A percentile compares a stretch with the other conserved stretches of the same genome.
phyloP scores from a whole-genome alignment of 1,139 yeast genomes.

The Sugiyamaella neomexicana region DNA sequence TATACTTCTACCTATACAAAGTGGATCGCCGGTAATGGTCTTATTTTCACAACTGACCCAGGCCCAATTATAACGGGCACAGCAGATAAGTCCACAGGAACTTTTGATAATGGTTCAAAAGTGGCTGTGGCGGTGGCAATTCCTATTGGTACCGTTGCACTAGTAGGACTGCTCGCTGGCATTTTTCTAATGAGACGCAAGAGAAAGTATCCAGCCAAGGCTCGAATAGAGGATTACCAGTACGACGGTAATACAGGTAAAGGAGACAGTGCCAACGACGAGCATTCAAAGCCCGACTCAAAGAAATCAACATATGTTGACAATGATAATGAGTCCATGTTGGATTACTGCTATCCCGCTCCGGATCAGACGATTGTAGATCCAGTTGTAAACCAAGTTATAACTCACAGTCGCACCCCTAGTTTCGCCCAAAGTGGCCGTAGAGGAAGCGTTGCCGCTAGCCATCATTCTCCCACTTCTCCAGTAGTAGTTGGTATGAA shows the following conservation, averaged over 20 bases:
- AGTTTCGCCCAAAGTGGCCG: conserved; percentile 10
- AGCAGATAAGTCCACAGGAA: conserved; percentile 2
- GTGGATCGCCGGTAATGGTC: conserved; percentile 18
- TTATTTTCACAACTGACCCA: conserved; percentile 17
- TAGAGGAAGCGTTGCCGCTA: conserved; percentile 9
- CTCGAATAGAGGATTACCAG: conserved; percentile 6
- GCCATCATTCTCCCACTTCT: conserved; percentile 8
- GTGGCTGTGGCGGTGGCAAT: conserved; percentile 20
- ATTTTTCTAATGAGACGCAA: conserved; percentile 12
- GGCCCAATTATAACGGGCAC: conserved; percentile 15
- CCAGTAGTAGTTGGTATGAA: conserved; percentile 9
- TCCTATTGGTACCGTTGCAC: conserved; percentile 19
- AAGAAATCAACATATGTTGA: not conserved
- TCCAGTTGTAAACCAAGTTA: conserved; percentile 3
- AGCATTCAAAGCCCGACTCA: conserved; percentile 1
- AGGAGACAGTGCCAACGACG: conserved; percentile 1
- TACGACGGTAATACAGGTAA: conserved; percentile 1
- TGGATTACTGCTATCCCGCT: conserved; percentile 20
- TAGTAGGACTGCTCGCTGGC: conserved; percentile 9
- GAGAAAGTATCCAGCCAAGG: not conserved
- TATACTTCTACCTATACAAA: conserved; percentile 19
- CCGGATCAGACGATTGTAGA: conserved; percentile 13
- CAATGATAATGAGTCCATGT: conserved; percentile 16
- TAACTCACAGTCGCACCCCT: conserved; percentile 9
- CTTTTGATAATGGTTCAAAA: conserved; percentile 17